Conservation (phyloP, 2,329 filamentous ascomycete species). For the Lachnellula cervina region DNA sequence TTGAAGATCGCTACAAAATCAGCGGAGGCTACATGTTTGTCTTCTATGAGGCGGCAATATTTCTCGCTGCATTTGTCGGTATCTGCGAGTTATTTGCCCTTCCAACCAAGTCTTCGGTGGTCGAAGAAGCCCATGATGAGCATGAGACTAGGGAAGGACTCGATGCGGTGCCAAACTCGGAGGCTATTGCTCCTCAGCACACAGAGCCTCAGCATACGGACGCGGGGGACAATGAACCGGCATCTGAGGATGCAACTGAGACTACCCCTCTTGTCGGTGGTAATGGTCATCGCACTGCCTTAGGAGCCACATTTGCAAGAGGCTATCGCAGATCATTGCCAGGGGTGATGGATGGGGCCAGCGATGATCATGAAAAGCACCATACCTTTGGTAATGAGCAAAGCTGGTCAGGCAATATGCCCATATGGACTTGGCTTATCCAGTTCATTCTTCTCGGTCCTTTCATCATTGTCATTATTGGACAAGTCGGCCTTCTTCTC, state of each 20-base stretch:
- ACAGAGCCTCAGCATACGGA: constrained; percentile 20
- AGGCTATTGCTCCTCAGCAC: constrained; percentile 29
- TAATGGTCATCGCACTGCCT: constrained; percentile 44
- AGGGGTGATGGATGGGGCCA: constrained; percentile 21
- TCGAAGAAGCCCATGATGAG: constrained; percentile 49
- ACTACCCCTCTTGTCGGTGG: constrained; percentile 49
- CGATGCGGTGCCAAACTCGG: constrained; percentile 28
- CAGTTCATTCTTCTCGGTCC: constrained; percentile 80
- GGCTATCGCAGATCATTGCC: constrained; percentile 37
- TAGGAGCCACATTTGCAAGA: constrained; percentile 52
- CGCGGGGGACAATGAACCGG: constrained; percentile 24
- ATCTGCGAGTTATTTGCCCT: constrained; percentile 78
- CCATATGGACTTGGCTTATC: constrained; percentile 80
- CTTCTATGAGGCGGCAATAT: constrained; percentile 72
- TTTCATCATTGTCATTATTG: constrained; percentile 70
- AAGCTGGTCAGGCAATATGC: constrained; percentile 74
- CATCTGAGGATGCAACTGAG: constrained; percentile 41
- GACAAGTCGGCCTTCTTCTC: constrained; percentile 69
- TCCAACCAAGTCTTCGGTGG: constrained; percentile 65
- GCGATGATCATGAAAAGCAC: constrained; percentile 32
- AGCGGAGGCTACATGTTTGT: constrained; percentile 76
- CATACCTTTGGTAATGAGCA: constrained; percentile 68
- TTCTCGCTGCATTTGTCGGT: constrained; percentile 68
- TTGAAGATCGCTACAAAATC: constrained; percentile 69
- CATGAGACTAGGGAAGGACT: constrained; percentile 40